Conservation (phyloP, 805 yeast genomes). For the Candida gorgasii region DNA sequence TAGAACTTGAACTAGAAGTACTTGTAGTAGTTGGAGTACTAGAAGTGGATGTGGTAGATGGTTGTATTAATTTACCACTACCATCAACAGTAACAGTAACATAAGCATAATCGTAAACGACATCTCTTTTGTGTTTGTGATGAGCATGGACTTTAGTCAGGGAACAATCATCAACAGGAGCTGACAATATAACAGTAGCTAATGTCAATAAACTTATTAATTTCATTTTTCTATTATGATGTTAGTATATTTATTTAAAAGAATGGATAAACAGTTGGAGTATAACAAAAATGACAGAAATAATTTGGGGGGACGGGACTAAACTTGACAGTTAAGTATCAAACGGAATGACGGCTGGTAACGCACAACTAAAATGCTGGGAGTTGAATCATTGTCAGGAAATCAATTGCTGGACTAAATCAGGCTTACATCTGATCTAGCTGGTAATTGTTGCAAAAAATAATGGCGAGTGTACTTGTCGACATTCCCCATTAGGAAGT, state of each 20-base stretch:
- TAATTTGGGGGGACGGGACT: neutral
- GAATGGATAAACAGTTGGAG: neutral
- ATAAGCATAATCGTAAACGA: slow-evolving; percentile 45
- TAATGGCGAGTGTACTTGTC: neutral
- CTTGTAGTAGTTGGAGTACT: slow-evolving; percentile 21
- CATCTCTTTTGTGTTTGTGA: slow-evolving; percentile 62
- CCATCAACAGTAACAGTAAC: slow-evolving; percentile 47
- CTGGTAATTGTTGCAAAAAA: slow-evolving; percentile 3
- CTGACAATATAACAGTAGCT: slow-evolving; percentile 7
- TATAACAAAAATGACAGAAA: neutral
- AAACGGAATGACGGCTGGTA: neutral
- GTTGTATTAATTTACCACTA: slow-evolving; percentile 37
- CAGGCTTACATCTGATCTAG: neutral
- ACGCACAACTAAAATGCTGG: neutral
- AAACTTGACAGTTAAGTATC: neutral
- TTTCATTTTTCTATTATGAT: slow-evolving; percentile 14
- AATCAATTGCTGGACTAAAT: neutral
- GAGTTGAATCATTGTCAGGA: no score
- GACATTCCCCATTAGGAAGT: neutral
- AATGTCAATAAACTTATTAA: slow-evolving; percentile 14
- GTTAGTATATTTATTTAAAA: slow-evolving; percentile 8
- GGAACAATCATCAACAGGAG: slow-evolving; percentile 19
- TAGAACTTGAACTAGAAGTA: slow-evolving; percentile 12
- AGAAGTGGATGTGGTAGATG: slow-evolving; percentile 20
- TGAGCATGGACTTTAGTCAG: slow-evolving; percentile 49